Percentiles rank a stretch among this genome's conserved stretches.
Conservation (phyloP, 495 filamentous ascomycete species). For the Bombardia bombarda region DNA sequence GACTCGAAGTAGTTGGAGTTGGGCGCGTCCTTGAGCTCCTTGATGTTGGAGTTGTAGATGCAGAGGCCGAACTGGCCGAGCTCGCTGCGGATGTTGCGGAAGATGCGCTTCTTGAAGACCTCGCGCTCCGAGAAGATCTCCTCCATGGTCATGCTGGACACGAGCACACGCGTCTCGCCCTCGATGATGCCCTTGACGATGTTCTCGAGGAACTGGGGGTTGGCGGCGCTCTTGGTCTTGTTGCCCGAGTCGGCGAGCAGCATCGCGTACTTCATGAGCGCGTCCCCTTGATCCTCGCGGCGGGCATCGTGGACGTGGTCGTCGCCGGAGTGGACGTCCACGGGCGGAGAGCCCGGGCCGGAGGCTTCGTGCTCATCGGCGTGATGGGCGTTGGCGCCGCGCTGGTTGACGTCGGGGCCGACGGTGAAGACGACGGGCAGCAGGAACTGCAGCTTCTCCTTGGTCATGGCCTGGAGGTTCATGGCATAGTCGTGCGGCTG, state of each 20-base stretch:
- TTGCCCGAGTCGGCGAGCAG: slow-evolving; percentile 56
- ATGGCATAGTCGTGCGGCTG: slow-evolving; percentile 72
- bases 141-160: slow-evolving; percentile 78
- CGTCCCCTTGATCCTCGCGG: slow-evolving; percentile 38
- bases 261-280: slow-evolving; percentile 70
- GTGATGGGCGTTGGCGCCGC: slow-evolving; percentile 30
- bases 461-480: slow-evolving; percentile 73
- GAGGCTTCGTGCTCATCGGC: neutral
- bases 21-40: slow-evolving; percentile 73
- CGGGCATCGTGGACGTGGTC: slow-evolving; percentile 8
- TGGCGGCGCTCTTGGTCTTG: slow-evolving; percentile 23
- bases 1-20: slow-evolving; percentile 71
- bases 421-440: slow-evolving; percentile 81
- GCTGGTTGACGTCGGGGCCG: slow-evolving; percentile 59
- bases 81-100: slow-evolving; percentile 68
- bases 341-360: neutral
- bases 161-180: slow-evolving; percentile 71
- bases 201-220: slow-evolving; percentile 64
- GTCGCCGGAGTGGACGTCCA: slow-evolving; percentile 3
- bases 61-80: slow-evolving; percentile 65
- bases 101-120: slow-evolving; percentile 69
- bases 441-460: slow-evolving; percentile 71
- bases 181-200: slow-evolving; percentile 88
- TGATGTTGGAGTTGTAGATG: slow-evolving; percentile 72
- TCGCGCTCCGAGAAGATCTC: slow-evolving; percentile 79